A percentile compares a stretch with the other conserved stretches of the same genome.
phyloP scores from a whole-genome alignment of 768 basidiomycete genomes.

The Naganishia randhawae region DNA sequence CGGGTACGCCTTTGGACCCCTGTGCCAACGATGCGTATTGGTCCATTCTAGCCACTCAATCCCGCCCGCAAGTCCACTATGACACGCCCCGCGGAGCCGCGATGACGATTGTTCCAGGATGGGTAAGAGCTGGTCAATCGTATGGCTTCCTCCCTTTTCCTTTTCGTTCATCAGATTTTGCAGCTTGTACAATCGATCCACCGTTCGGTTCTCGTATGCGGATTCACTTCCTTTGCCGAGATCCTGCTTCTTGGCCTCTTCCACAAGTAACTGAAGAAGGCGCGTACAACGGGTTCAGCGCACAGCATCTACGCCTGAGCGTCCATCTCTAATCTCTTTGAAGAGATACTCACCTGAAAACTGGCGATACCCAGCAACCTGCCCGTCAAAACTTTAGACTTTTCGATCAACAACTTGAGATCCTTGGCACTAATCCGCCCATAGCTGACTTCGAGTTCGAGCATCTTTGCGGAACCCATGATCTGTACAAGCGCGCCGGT shows the following conservation, averaged over 20 bases:
- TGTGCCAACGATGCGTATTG: conserved; percentile 43
- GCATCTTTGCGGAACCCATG: conserved; percentile 37
- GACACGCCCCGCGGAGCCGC: conserved; percentile 36
- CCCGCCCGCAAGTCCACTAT: conserved; percentile 35
- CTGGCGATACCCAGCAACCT: conserved; percentile 37
- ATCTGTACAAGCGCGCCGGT: conserved; percentile 36
- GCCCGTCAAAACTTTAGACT: conserved; percentile 38
- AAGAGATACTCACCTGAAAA: conserved; percentile 40
- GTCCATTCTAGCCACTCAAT: conserved; percentile 45
- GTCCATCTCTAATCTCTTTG: no score
- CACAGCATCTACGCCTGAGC: no score
- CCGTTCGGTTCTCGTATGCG: not conserved
- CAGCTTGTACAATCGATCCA: conserved; percentile 5
- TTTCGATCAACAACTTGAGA: conserved; percentile 39
- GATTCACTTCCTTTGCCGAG: not conserved
- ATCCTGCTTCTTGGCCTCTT: not conserved
- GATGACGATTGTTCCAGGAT: conserved; percentile 38
- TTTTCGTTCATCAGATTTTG: conserved; percentile 22
- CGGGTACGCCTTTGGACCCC: conserved; percentile 20
- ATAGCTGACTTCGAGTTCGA: conserved; percentile 47
- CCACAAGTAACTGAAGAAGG: conserved; percentile 8
- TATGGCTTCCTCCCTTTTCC: conserved; percentile 35
- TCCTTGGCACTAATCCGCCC: conserved; percentile 45
- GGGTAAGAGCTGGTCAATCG: conserved; percentile 46
- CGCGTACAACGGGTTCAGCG: not conserved